Evolutionary conservation across 768 basidiomycete species (phyloP), one percentile per base, ranked within the genome.

Genomic region (Krasilnikovozyma curviuscula): DNA sequence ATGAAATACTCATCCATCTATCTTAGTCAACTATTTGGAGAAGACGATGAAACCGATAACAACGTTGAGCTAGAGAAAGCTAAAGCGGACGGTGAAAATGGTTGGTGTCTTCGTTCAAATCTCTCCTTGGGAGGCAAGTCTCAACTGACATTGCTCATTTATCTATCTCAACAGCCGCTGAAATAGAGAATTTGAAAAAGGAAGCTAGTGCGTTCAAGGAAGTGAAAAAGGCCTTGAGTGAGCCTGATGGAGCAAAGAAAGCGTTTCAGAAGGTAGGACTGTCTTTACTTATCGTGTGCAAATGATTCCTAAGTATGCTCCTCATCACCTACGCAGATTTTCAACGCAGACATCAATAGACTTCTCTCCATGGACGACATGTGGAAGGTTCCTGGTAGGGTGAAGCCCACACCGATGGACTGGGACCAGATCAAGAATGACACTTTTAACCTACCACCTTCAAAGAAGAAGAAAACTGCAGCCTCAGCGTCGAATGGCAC

Each of bases 351-450:
- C 57, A 85, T 97, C 56, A 71, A 73, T 43, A 85, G 91, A 48
- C 71, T 98, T 0, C 69, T 98, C 27, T 75, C 73, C 16, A 98
- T 98, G 93, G 66, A 75, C 13, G 93, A 97, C 57, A 95, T 98
- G 88, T 98, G 93, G 93, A 78, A 78, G 28, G 61, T 61, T 13
- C 54, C 58, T 7, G 74, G 80, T 6, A 74, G 91, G 33, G 74
- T 78, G n/a, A 80, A 79, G 44, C 93, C 93, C 1, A 74, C 73
- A 0, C 78, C 89, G 1, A 73, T 98, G 24, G 77, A 82, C 50
- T 86, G 78, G 57, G 77, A 81, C n/a, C 64, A 67, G 3, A 85
- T 97, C 55, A 62, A 76, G 56, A 65, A 75, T 16, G 78, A 71
- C 5, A 69, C 72, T 1, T 85, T 84, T 57, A 59, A 65, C 9